Evolutionary conservation across 768 basidiomycete species (phyloP).

Genomic region (Hydnum rufescens): DNA sequence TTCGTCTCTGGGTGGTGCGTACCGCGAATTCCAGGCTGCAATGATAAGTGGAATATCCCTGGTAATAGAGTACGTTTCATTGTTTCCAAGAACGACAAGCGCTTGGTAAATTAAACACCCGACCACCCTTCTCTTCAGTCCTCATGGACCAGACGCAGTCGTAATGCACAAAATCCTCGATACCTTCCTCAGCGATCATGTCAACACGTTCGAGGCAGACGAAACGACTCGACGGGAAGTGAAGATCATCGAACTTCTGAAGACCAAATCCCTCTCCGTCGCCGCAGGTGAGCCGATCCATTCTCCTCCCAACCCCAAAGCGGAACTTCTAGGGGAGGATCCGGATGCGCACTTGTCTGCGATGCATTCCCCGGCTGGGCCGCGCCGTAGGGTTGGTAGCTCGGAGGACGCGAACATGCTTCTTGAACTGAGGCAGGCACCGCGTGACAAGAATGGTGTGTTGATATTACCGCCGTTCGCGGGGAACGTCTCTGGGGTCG

Average conservation of each 20-base stretch:
- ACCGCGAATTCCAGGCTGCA: slow-evolving; percentile 72
- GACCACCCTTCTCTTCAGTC: slow-evolving; percentile 14
- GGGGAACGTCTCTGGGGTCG: too few species aligned
- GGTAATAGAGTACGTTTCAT: slow-evolving; percentile 30
- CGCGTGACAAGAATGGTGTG: too few species aligned
- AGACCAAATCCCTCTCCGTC: slow-evolving; percentile 14
- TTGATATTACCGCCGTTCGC: too few species aligned
- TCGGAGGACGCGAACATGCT: neutral
- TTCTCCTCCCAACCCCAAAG: neutral
- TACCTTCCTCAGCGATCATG: slow-evolving; percentile 48
- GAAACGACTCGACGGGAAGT: slow-evolving; percentile 67
- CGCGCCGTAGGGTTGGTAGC: neutral
- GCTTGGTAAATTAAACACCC: neutral
- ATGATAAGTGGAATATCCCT: slow-evolving; percentile 83
- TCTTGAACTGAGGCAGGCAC: neutral
- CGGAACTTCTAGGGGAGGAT: neutral
- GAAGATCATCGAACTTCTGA: slow-evolving; percentile 47
- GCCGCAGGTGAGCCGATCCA: neutral
- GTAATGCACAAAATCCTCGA: slow-evolving; percentile 68
- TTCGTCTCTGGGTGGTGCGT: slow-evolving; percentile 53
- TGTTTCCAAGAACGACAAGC: neutral
- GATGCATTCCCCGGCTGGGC: neutral
- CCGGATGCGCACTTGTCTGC: neutral
- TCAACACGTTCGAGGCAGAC: slow-evolving; percentile 40
- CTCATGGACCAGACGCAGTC: slow-evolving; percentile 43